phyloP scores from a whole-genome alignment of 768 basidiomycete genomes.

The Omphalotus guepiniiformis region DNA sequence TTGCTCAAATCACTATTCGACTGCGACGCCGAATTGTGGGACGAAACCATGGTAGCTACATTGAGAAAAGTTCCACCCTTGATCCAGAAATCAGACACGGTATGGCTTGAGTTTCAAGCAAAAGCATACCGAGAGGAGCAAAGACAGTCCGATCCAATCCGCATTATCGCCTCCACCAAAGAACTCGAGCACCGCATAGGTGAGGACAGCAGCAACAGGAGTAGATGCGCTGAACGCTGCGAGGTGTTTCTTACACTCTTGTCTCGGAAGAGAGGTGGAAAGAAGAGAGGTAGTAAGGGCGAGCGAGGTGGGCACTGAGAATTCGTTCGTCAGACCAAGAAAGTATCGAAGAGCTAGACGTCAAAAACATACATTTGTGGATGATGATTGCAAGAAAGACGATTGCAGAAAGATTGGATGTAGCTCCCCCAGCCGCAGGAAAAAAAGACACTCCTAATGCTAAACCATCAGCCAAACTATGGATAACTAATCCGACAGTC shows the following conservation, averaged over 20 bases:
- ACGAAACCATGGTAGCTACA: constrained; percentile 77
- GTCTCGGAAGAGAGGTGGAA: constrained; percentile 62
- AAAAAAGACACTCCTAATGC: constrained; percentile 77
- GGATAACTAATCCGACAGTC: constrained; percentile 82
- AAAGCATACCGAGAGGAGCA: constrained; percentile 78
- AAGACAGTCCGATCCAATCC: constrained; percentile 68
- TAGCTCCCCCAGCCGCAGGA: constrained; percentile 12
- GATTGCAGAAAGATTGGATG: constrained; percentile 61
- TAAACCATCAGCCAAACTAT: constrained; percentile 89
- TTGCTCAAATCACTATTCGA: constrained; percentile 41
- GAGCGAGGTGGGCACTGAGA: constrained; percentile 81
- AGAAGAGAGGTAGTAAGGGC: constrained; percentile 85
- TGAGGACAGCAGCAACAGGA: constrained; percentile 74
- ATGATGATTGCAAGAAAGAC: constrained; percentile 89
- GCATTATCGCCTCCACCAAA: constrained; percentile 40
- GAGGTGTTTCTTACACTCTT: constrained; percentile 71
- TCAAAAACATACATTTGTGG: constrained; percentile 68
- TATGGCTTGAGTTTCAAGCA: background rate
- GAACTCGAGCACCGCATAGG: constrained; percentile 62
- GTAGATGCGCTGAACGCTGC: constrained; percentile 80
- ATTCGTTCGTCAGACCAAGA: background rate
- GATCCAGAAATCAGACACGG: background rate
- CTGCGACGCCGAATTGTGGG: constrained; percentile 49
- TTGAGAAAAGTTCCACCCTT: constrained; percentile 94
- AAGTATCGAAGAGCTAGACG: background rate